Evolutionary conservation across 2,329 filamentous ascomycete species (phyloP), one percentile per base, ranked within the genome.

Genomic region (Talaromyces sp.): DNA sequence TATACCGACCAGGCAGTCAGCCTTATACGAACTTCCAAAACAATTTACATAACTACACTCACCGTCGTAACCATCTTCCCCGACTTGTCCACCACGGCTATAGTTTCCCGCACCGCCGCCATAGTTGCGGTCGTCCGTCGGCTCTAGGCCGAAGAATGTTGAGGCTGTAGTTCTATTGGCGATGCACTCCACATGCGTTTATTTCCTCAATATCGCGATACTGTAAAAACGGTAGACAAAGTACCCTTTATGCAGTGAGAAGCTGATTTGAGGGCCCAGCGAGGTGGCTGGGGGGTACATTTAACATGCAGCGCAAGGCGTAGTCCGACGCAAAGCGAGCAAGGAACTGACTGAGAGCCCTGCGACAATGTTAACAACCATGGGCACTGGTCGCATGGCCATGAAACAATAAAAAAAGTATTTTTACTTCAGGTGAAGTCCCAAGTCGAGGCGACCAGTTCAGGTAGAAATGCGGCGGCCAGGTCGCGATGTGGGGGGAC

Each of bases 1-100:
- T 95, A 70, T 38, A 59, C 21, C 43, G 48, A 50, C 51, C n/a
- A 57, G 66, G 52, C 6, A 66, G 51, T 59, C 57, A 54, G 56
- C 70, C 61, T n/a, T n/a, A 58, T 21, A 38, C 21, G 52, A 21
- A 38, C 41, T 41, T 31, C 24, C 51, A 57, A 52, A 48, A 57
- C 32, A 58, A 61, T 53, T 54, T 63, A 59, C 7, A 11, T 9
- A 21, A 21, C 3, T 56, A 61, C 64, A 81, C 88, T 74, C 81
- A 92, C 91, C 62, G 88, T 94, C 81, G 88, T 92, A 68, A 96
- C 90, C 56, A 96, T 87, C 78, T 96, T 95, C 69, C 91, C 91
- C 61, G 91, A 94, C 74, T 85, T 92, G 79, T 96, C 94, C 76
- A 96, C 88, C 69, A 96, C 90, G 66, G 91, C 92, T 67, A 96